Conservation (phyloP, 495 filamentous ascomycete genomes). For the Ascodesmis nigricans region DNA sequence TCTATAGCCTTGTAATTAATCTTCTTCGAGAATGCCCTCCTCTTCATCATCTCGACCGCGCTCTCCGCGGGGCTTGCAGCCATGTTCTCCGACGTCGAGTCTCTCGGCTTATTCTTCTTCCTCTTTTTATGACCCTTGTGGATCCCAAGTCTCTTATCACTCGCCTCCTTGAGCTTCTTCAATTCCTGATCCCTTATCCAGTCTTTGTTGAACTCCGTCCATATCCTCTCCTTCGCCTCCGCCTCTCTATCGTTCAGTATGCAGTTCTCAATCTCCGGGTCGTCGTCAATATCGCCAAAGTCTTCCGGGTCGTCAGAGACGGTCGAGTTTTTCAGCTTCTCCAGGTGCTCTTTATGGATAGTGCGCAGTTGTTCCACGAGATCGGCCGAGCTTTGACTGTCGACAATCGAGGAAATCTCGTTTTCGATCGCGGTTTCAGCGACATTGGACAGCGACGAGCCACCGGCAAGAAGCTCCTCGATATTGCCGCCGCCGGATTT, state of each 20-base stretch:
- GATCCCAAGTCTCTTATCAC: conserved; percentile 36
- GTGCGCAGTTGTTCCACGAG: conserved; percentile 14
- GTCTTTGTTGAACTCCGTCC: conserved; percentile 82
- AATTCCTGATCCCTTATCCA: conserved; percentile 65
- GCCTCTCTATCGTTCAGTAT: conserved; percentile 45
- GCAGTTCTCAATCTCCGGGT: conserved; percentile 63
- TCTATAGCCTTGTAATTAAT: conserved; percentile 62
- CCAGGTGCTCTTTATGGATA: conserved; percentile 11
- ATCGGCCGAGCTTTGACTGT: conserved; percentile 7
- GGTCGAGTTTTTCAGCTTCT: conserved; percentile 3
- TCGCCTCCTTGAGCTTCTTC: conserved; percentile 28
- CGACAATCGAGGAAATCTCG: conserved; percentile 14
- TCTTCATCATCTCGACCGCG: conserved; percentile 48
- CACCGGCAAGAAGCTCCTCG: no score
- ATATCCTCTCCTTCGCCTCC: conserved; percentile 63
- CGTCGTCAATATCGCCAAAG: conserved; percentile 51
- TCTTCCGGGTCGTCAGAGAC: conserved; percentile 18
- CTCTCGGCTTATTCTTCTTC: conserved; percentile 31
- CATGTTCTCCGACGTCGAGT: conserved; percentile 35
- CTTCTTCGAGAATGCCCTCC: conserved; percentile 50
- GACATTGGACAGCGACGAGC: no score
- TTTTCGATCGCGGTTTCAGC: conserved; percentile 18
- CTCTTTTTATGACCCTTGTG: conserved; percentile 30
- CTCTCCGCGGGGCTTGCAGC: conserved; percentile 47
- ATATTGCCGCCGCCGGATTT: no score